Evolutionary conservation across 164 flowering plant species (phyloP).

Genomic region (Annona squamosa): DNA sequence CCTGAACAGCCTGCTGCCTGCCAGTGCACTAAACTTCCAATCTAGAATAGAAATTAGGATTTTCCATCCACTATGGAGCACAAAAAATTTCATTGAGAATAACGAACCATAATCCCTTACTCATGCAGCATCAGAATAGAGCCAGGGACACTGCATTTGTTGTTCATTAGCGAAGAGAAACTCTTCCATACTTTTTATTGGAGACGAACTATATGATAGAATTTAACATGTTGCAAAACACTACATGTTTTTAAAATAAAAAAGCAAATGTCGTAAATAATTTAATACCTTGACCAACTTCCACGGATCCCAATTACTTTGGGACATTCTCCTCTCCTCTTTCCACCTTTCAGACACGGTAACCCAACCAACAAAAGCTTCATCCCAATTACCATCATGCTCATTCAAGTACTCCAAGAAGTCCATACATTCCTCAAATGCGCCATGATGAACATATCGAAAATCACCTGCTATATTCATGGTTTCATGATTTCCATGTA

Average conservation of each 20-base stretch:
- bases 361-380: slow-evolving; percentile 64
- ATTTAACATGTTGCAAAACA: too few relatives aligned
- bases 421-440: slow-evolving; percentile 66
- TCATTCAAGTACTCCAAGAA: slow-evolving; percentile 61
- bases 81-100: background rate
- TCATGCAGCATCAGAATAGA: too few relatives aligned
- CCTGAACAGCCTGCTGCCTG: too few relatives aligned
- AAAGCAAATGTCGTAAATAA: slow-evolving; percentile 1
- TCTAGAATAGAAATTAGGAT: background rate
- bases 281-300: slow-evolving; percentile 66
- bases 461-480: slow-evolving; percentile 98
- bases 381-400: slow-evolving; percentile 54
- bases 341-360: slow-evolving; percentile 43
- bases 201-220: too few relatives aligned
- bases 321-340: slow-evolving; percentile 34
- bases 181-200: too few relatives aligned
- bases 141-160: too few relatives aligned
- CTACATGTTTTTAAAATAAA: background rate
- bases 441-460: slow-evolving; percentile 78
- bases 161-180: too few relatives aligned
- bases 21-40: too few relatives aligned
- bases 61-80: background rate
- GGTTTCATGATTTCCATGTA: slow-evolving; percentile 97
- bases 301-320: slow-evolving; percentile 63
- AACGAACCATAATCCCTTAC: background rate